Percentiles rank a stretch among this genome's conserved stretches.
phyloP scores from a whole-genome alignment of 1,284 basidiomycete genomes.

The Microbotryum scabiosae region DNA sequence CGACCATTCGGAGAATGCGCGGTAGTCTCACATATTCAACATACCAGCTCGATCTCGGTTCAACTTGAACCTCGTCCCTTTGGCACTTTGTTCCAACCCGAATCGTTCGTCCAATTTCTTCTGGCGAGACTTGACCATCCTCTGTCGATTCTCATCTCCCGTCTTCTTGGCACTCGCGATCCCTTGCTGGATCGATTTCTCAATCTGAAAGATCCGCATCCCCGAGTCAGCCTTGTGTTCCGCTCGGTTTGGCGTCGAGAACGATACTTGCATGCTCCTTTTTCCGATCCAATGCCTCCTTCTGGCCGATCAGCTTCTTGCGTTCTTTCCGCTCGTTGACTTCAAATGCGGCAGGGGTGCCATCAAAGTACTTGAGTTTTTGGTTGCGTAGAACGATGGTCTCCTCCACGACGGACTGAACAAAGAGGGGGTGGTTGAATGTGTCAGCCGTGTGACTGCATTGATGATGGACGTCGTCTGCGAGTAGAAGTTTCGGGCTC shows the following conservation, averaged over 20 bases:
- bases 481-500: no score
- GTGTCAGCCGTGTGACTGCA: no score
- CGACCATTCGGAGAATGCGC: no score
- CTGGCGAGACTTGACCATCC: constrained; percentile 53
- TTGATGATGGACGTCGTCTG: no score
- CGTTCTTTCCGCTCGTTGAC: constrained; percentile 48
- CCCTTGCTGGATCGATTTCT: constrained; percentile 46
- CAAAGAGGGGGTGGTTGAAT: no score
- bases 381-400: constrained; percentile 56
- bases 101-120: constrained; percentile 57
- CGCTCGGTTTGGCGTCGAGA: no score
- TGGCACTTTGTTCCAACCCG: constrained; percentile 49
- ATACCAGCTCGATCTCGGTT: constrained; percentile 50
- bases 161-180: constrained; percentile 51
- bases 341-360: constrained; percentile 49
- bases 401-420: constrained; percentile 50
- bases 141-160: constrained; percentile 56
- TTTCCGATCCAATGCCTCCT: constrained; percentile 53
- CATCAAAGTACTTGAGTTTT: constrained; percentile 54
- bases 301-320: constrained; percentile 48
- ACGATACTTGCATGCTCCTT: constrained; percentile 42
- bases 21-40: not conserved
- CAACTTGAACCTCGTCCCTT: constrained; percentile 54
- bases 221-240: not conserved
- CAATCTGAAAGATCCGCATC: constrained; percentile 35